Percentiles rank a stretch among this genome's conserved stretches.
phyloP scores from a whole-genome alignment of 2,329 filamentous ascomycete species.

The Xylaria sp. region DNA sequence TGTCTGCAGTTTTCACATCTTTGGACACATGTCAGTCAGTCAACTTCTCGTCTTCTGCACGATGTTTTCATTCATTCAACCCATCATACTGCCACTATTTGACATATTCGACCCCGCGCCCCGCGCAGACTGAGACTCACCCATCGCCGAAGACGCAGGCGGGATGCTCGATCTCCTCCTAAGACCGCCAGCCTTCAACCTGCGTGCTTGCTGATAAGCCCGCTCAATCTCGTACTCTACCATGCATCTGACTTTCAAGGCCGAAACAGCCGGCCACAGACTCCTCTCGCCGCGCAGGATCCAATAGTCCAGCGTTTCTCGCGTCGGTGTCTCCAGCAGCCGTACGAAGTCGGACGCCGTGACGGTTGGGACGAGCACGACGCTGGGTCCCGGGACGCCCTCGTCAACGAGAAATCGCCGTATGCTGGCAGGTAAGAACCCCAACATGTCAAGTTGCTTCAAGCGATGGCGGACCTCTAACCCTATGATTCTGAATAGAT shows the following conservation, averaged over 20 bases:
- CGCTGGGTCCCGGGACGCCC: conserved; percentile 67
- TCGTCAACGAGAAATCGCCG: conserved; percentile 78
- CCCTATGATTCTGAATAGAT: conserved; percentile 62
- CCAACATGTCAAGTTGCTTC: conserved; percentile 72
- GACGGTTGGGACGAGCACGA: conserved; percentile 79
- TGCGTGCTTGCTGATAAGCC: conserved; percentile 73
- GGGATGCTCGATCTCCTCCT: conserved; percentile 39
- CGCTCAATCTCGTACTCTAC: conserved; percentile 84
- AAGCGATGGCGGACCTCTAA: conserved; percentile 77
- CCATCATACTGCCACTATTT: too few relatives aligned
- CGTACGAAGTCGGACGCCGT: conserved; percentile 66
- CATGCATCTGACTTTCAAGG: conserved; percentile 73
- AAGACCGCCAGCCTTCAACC: conserved; percentile 50
- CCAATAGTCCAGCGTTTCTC: conserved; percentile 75
- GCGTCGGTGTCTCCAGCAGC: conserved; percentile 76
- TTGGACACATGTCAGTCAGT: too few relatives aligned
- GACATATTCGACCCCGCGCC: not conserved
- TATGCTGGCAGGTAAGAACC: conserved; percentile 63
- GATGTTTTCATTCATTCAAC: too few relatives aligned
- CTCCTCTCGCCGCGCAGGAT: conserved; percentile 76
- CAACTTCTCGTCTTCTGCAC: too few relatives aligned
- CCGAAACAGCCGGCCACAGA: conserved; percentile 84
- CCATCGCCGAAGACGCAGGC: conserved; percentile 10
- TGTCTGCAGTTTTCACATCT: too few relatives aligned
- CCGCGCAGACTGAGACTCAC: conserved; percentile 7